Conservation (phyloP, 768 basidiomycete genomes). For the Suillus cothurnatus region DNA sequence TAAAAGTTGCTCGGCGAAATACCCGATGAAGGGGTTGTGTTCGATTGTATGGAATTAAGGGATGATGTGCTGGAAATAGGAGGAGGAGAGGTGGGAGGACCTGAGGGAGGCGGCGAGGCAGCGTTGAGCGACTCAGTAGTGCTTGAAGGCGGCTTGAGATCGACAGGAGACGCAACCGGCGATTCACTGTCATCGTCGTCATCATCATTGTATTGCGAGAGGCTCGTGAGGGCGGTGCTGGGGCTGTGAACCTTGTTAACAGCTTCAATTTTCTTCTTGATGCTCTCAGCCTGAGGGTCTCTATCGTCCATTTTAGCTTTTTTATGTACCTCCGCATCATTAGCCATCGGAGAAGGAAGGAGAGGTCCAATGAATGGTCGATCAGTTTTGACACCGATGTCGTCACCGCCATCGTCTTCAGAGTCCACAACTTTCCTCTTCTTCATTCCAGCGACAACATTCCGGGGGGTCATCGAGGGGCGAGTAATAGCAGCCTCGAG, state of each 20-base stretch:
- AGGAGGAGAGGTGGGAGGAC: slow-evolving; percentile 33
- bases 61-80: slow-evolving; percentile 28
- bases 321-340: slow-evolving; percentile 18
- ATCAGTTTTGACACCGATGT: slow-evolving; percentile 50
- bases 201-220: slow-evolving; percentile 46
- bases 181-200: slow-evolving; percentile 36
- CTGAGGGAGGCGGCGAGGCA: slow-evolving; percentile 35
- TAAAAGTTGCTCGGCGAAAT: slow-evolving; percentile 44
- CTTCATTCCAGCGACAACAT: slow-evolving; percentile 50
- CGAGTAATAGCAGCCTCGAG: slow-evolving; percentile 59
- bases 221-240: slow-evolving; percentile 38
- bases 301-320: slow-evolving; percentile 24
- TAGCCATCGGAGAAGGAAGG: slow-evolving; percentile 50
- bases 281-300: slow-evolving; percentile 57
- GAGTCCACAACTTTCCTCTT: slow-evolving; percentile 54
- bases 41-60: slow-evolving; percentile 21
- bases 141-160: slow-evolving; percentile 22
- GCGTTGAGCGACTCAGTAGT: slow-evolving; percentile 26
- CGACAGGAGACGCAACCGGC: slow-evolving; percentile 16
- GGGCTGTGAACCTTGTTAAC: slow-evolving; percentile 26
- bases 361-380: slow-evolving; percentile 67
- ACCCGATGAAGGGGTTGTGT: slow-evolving; percentile 23
- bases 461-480: slow-evolving; percentile 33
- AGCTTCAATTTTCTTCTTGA: slow-evolving; percentile 58
- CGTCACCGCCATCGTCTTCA: slow-evolving; percentile 47